Conservation (phyloP, 202 grass and related monocot species). For the Hordeum pubiflorum region DNA sequence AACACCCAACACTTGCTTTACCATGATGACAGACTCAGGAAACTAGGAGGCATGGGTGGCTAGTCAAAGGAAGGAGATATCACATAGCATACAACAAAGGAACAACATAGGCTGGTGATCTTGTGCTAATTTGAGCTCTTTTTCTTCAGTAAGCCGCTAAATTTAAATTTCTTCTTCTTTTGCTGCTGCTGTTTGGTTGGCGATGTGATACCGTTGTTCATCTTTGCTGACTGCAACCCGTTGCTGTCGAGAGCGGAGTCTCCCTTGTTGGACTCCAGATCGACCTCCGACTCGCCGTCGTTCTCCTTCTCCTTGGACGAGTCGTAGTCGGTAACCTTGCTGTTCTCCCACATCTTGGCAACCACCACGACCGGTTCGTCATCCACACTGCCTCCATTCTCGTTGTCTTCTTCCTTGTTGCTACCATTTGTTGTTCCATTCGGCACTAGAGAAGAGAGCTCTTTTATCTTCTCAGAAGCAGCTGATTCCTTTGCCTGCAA, state of each 20-base stretch:
- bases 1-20: constrained; percentile 33
- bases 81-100: constrained; percentile 30
- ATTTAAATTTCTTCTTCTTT: constrained; percentile 66
- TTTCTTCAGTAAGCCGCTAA: constrained; percentile 62
- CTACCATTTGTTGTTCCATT: constrained; percentile 26
- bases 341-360: constrained; percentile 70
- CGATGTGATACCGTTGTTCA: constrained; percentile 19
- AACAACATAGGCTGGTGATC: not conserved
- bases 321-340: constrained; percentile 34
- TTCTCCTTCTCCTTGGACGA: constrained; percentile 58
- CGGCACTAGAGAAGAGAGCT: constrained; percentile 35
- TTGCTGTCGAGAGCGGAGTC: constrained; percentile 27
- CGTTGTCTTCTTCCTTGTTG: constrained; percentile 35
- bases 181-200: constrained; percentile 49
- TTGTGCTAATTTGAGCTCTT: constrained; percentile 48
- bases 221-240: constrained; percentile 7
- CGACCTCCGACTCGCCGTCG: constrained; percentile 35
- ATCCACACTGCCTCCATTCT: constrained; percentile 27
- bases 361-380: constrained; percentile 56
- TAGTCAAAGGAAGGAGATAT: constrained; percentile 37
- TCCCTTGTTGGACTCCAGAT: constrained; percentile 39
- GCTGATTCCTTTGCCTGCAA: constrained; percentile 35
- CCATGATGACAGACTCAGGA: constrained; percentile 26
- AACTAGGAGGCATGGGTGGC: constrained; percentile 22
- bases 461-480: constrained; percentile 46